These are phyloP conservation scores for Stygiomarasmius scandens DNA, from an alignment of 1,284 basidiomycete genomes.

Conservation along the genomic window DNA sequence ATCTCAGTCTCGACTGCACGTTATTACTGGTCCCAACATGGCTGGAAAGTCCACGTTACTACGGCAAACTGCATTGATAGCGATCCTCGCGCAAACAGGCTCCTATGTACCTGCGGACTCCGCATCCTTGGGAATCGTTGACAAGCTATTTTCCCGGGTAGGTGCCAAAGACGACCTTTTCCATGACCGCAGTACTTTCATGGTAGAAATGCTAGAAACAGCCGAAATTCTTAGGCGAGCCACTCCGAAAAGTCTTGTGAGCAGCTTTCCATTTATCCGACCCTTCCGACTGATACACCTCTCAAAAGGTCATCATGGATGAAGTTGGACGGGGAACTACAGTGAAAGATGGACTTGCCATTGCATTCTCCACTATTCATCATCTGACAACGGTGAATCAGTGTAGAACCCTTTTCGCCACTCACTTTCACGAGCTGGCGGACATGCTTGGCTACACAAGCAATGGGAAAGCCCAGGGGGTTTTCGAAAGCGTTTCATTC, in stretches of 20 bases:
- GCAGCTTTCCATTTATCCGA: slow-evolving; percentile 26
- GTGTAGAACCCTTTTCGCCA: slow-evolving; percentile 91
- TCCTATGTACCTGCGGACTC: slow-evolving; percentile 89
- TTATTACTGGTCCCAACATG: slow-evolving; percentile 98
- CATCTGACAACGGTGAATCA: slow-evolving; percentile 77
- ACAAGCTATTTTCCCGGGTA: slow-evolving; percentile 91
- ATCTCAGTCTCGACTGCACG: slow-evolving; percentile 61
- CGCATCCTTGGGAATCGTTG: slow-evolving; percentile 84
- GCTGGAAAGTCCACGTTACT: slow-evolving; percentile 93
- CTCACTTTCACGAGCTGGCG: slow-evolving; percentile 94
- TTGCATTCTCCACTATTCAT: slow-evolving; percentile 90
- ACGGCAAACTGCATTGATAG: slow-evolving; percentile 89
- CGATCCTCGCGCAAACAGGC: slow-evolving; percentile 91
- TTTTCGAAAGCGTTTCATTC: slow-evolving; percentile 72
- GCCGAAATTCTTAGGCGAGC: slow-evolving; percentile 83
- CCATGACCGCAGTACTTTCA: slow-evolving; percentile 91
- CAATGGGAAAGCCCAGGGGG: slow-evolving; percentile 37
- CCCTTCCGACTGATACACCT: neutral
- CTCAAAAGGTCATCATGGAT: slow-evolving; percentile 88
- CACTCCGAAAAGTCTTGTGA: slow-evolving; percentile 77
- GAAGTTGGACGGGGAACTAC: slow-evolving; percentile 97
- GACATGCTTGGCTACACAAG: slow-evolving; percentile 73
- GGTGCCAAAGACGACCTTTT: slow-evolving; percentile 96
- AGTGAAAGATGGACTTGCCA: slow-evolving; percentile 87
- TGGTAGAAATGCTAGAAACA: slow-evolving; percentile 90